A percentile compares a stretch with the other conserved stretches of the same genome.
Conservation (phyloP, 1,139 yeast species). For the Blastobotrys malaysiensis region DNA sequence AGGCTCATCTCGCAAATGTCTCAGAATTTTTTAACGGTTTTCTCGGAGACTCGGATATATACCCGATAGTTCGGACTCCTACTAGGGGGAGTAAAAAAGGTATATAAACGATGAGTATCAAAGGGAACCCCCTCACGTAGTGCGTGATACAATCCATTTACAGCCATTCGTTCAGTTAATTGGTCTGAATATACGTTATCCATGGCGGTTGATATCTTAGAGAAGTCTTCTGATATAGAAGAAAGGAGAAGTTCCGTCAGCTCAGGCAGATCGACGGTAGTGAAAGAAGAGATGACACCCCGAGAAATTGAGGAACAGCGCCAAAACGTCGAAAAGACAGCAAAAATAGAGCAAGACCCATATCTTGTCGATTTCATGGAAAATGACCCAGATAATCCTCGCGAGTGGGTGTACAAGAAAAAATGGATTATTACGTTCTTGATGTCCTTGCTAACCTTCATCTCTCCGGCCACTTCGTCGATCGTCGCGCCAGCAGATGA, state of each 20-base stretch:
- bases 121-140: no score
- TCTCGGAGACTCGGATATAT: no score
- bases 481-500: conserved; percentile 48
- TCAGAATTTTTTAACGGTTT: no score
- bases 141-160: no score
- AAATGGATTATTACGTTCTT: conserved; percentile 68
- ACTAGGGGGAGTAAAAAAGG: no score
- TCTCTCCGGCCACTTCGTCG: conserved; percentile 88
- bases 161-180: no score
- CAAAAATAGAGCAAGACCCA: conserved; percentile 1
- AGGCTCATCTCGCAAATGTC: no score
- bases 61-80: no score
- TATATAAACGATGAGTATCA: no score
- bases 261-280: neutral
- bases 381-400: conserved; percentile 81
- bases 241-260: neutral
- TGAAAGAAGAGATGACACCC: neutral
- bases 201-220: neutral
- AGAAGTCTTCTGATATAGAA: neutral
- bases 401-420: conserved; percentile 59
- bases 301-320: neutral
- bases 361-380: conserved; percentile 41
- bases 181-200: neutral
- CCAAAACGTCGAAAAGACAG: neutral
- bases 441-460: conserved; percentile 63